Base-by-base conservation (phyloP, 176 grass and related monocot species). In the Rhynchospora tenuis region DNA sequence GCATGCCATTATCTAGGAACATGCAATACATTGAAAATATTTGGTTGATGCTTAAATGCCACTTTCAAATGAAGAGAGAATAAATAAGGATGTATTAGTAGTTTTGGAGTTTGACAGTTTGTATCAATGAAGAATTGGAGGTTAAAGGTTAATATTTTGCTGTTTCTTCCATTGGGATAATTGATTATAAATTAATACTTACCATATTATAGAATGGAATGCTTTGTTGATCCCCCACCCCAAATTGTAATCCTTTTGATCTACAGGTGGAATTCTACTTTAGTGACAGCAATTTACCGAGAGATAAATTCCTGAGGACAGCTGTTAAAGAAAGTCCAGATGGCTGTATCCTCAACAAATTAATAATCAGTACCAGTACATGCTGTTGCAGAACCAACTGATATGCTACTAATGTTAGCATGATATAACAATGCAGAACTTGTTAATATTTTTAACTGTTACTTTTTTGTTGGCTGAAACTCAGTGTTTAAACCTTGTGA, bases 261-360 rank as follows among this genome's bases (percentile, higher is more conserved):
- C 14, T 24, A 44, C 62, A 99, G 93, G 96, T 93, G 51, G 96
- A 99, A 72, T 99, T 99, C 64, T 99, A 99, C 71, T 95, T 99
- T 79, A 92, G 96, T 63, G 93, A 99, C 29, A 95, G 93, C 85
- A 99, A 99, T 83, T 87, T 99, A 4, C 91, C 96, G 19, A 90
- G 89, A 19, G 96, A 99, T 55, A 82, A 54, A 2, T 99, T 95
- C 83, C 84, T 99, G 69, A 86, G 70, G 68, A 86, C 50, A 78
- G 78, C 85, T 3, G 83, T 99, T 12, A 84, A 95, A 75, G 89
- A 95, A 78, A 95, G 83, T 42, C 84, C 91, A 46, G 91, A 99
- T 74, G 91, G 91, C 51, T 71, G 96, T 99, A 86, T 85, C 4
- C 59, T 29, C 82, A 28, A 33, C 29, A 7, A 42, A 42, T 0